phyloP scores from a whole-genome alignment of 2,329 filamentous ascomycete genomes.

The Tolypocladium amazonense region DNA sequence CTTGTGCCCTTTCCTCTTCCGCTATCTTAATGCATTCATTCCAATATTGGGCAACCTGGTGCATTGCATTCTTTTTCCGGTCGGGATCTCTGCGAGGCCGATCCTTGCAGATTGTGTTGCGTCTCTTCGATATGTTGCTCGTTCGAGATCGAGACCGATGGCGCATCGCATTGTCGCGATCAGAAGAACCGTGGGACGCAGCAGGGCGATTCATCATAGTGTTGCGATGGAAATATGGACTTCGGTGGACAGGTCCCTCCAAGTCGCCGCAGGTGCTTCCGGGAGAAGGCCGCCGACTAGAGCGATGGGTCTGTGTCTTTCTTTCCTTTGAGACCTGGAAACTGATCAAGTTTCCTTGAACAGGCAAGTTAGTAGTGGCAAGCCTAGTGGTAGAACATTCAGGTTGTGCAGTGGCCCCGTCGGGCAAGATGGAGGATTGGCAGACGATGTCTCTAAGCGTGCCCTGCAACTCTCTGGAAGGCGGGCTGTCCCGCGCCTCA shows the following conservation, averaged over 20 bases:
- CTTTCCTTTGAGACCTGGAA: background rate
- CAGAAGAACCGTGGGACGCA: background rate
- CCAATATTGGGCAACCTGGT: slow-evolving; percentile 19
- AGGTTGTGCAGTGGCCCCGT: background rate
- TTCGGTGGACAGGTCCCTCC: slow-evolving; percentile 15
- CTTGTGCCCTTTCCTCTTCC: slow-evolving; percentile 17
- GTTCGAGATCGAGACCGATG: slow-evolving; percentile 15
- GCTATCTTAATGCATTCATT: slow-evolving; percentile 21
- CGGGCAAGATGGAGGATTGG: background rate
- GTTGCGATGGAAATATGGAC: slow-evolving; percentile 5
- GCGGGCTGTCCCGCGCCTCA: background rate
- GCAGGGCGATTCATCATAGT: background rate
- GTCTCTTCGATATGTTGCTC: slow-evolving; percentile 23
- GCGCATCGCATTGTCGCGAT: background rate
- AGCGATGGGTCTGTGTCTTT: background rate
- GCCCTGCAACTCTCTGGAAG: background rate
- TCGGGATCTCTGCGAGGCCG: slow-evolving; percentile 7
- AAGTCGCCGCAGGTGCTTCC: slow-evolving; percentile 20
- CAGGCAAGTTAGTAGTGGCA: background rate
- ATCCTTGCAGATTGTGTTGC: slow-evolving; percentile 8
- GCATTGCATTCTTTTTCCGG: slow-evolving; percentile 19
- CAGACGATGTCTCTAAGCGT: background rate
- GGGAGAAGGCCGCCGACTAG: slow-evolving; percentile 6
- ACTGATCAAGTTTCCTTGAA: too few relatives aligned
- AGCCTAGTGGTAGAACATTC: background rate